Base-by-base conservation (phyloP, 768 basidiomycete genomes). In the Lactifluus piperatus region DNA sequence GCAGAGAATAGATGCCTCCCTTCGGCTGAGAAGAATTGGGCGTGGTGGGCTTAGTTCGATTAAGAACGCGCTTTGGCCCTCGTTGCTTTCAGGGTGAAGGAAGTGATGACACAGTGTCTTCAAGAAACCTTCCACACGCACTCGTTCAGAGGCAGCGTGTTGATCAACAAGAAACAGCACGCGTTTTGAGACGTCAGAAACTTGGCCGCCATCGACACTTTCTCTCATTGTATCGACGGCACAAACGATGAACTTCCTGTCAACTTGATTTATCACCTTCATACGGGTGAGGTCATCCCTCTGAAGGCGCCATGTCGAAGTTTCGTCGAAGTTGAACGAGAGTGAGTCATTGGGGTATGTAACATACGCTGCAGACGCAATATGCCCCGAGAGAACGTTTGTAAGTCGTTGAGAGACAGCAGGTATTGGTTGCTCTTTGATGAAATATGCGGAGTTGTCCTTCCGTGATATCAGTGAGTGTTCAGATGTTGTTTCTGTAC, bases 131-230 rank as follows among this genome's bases (percentile, higher is more conserved):
- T 99, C 97, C 58, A 98, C 91, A 22, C 94, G 84, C 46, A 97
- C 75, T 22, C 97, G 84, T 72, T 99, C 97, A 68, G 97, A 92
- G n/a, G 94, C 95, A 13, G 97, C 97, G 69, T 99, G 97, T 71
- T 99, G 97, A 74, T 99, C 97, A 48, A 99, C 78, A 52, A 98
- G 77, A 32, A 95, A 76, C 30, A 98, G 78, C 1, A 72, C 68
- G 54, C 47, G 48, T 18, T 39, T 44, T 24, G 64, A 64, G 26
- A 41, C 58, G 34, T 56, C 57, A 62, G 58, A 39, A 39, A 59
- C 41, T 46, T 58, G 66, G 39, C 43, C 57, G 41, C 65, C 65
- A 57, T 37, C 50, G 26, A 63, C 65, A 5, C 62, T 50, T 46
- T 62, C 65, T 22, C 51, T 57, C 48, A 68, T 66, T 45, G 56